Conservation (phyloP, 495 filamentous ascomycete species). For the Annulohypoxylon nitens region DNA sequence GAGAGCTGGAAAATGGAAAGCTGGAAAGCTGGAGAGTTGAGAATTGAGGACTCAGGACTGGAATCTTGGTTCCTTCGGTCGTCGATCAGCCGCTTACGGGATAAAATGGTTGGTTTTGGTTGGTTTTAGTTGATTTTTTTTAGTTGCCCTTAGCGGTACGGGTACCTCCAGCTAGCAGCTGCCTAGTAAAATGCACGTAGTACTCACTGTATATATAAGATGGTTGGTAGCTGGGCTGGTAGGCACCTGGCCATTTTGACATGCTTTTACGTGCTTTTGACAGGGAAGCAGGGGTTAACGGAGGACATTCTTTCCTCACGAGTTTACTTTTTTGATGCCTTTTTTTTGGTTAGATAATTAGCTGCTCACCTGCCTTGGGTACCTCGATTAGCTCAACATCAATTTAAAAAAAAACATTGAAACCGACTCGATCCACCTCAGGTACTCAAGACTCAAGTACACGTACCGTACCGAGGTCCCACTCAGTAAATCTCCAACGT, state of each 20-base stretch:
- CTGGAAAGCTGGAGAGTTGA: slow-evolving; percentile 13
- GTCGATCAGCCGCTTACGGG: slow-evolving; percentile 35
- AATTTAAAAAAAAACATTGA: too few relatives aligned
- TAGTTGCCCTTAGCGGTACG: too few relatives aligned
- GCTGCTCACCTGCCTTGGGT: neutral
- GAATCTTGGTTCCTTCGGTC: slow-evolving; percentile 39
- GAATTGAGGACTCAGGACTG: neutral
- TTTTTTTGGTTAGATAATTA: neutral
- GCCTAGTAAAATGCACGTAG: neutral
- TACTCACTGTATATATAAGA: neutral
- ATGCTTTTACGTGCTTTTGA: neutral
- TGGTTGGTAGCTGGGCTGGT: slow-evolving; percentile 1
- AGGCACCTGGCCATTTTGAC: neutral
- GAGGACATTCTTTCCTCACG: neutral
- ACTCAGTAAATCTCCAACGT: neutral
- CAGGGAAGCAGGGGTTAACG: neutral
- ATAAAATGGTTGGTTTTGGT: slow-evolving; percentile 12
- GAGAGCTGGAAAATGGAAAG: neutral
- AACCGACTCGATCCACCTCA: neutral
- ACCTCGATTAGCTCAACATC: neutral
- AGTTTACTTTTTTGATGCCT: neutral
- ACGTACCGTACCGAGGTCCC: too few relatives aligned
- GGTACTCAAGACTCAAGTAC: neutral
- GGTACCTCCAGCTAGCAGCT: neutral
- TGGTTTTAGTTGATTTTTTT: neutral